Percentiles rank a stretch among this genome's conserved stretches.
Evolutionary conservation across 1,284 basidiomycete species (phyloP).

Genomic region (Tilletia caries): DNA sequence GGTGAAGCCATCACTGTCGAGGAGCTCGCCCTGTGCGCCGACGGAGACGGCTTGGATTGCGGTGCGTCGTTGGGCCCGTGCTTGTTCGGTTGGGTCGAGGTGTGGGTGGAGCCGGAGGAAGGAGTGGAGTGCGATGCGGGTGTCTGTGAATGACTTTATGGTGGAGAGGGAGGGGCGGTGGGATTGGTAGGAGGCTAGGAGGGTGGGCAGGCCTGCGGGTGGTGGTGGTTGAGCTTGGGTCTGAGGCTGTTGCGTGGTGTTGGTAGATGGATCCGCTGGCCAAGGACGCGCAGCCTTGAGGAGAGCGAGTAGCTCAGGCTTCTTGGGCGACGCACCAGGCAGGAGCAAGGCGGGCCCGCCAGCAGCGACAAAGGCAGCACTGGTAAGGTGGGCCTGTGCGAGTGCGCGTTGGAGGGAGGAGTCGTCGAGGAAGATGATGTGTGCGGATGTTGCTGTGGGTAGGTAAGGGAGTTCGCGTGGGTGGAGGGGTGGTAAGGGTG

Average conservation of each 20-base stretch:
- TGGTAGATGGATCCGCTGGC: background rate
- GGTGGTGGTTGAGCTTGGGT: constrained; percentile 17
- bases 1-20: constrained; percentile 51
- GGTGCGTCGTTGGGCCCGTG: constrained; percentile 2
- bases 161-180: constrained; percentile 29
- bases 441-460: constrained; percentile 37
- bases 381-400: constrained; percentile 7
- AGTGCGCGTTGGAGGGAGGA: constrained; percentile 33
- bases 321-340: background rate
- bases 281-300: background rate
- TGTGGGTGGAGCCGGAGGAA: constrained; percentile 41
- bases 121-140: constrained; percentile 32
- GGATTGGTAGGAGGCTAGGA: constrained; percentile 28
- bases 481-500: constrained; percentile 18
- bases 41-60: constrained; percentile 43
- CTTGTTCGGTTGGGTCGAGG: constrained; percentile 14
- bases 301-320: background rate
- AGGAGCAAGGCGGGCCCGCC: background rate
- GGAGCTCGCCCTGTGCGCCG: constrained; percentile 45
- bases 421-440: constrained; percentile 45
- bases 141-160: constrained; percentile 36
- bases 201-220: constrained; percentile 30
- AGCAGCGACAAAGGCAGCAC: constrained; percentile 16
- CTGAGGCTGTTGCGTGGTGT: no score
- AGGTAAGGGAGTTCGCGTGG: constrained; percentile 23